These are phyloP conservation scores for Umbelopsis isabellina DNA, from an alignment of 192 early-diverging fungal genomes.

Conservation along the genomic window DNA sequence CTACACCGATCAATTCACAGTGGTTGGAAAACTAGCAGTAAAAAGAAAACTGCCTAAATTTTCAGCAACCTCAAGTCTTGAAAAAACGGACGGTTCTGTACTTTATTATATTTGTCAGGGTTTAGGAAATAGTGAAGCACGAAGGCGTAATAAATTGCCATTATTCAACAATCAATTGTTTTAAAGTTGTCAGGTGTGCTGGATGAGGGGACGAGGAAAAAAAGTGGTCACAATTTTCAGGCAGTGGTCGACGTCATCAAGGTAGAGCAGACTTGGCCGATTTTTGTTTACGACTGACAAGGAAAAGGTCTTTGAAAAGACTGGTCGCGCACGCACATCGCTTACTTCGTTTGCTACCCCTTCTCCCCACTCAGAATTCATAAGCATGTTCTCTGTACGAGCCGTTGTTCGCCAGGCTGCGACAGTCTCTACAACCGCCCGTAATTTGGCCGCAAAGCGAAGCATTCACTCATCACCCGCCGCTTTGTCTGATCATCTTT, in stretches of 20 bases:
- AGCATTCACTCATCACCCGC: conserved; percentile 47
- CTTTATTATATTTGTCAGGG: too few relatives aligned
- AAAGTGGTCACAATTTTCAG: background rate
- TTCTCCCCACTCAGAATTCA: conserved; percentile 19
- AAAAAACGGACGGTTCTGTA: too few relatives aligned
- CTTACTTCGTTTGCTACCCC: conserved; percentile 8
- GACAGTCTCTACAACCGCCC: conserved; percentile 31
- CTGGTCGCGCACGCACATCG: conserved; percentile 20
- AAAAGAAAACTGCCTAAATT: too few relatives aligned
- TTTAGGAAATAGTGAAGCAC: too few relatives aligned
- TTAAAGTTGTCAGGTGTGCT: too few relatives aligned
- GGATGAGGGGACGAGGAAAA: background rate
- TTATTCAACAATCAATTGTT: too few relatives aligned
- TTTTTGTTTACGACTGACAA: conserved; percentile 13
- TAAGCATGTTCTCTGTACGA: conserved; percentile 43
- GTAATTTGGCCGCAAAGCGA: conserved; percentile 42
- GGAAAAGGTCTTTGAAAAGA: conserved; percentile 15
- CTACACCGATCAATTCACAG: too few relatives aligned
- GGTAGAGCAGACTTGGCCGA: background rate
- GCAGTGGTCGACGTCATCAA: conserved; percentile 9
- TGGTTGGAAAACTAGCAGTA: too few relatives aligned
- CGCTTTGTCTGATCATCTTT: conserved; percentile 57
- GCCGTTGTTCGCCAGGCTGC: conserved; percentile 47
- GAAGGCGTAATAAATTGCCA: too few relatives aligned
- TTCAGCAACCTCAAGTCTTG: too few relatives aligned